phyloP scores from a whole-genome alignment of 78 protist species.

The Salpingoeca rosetta region DNA sequence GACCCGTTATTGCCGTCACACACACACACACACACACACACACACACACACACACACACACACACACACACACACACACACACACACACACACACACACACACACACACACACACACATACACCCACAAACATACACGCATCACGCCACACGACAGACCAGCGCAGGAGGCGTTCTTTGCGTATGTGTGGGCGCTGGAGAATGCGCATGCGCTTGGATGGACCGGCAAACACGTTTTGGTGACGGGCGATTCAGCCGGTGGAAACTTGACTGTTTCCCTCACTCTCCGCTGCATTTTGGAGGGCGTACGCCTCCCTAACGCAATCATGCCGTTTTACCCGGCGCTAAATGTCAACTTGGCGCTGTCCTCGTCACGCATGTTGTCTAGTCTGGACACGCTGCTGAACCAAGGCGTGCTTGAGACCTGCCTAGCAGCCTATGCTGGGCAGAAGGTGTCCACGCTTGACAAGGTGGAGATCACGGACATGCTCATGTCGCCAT shows the following conservation, averaged over 20 bases:
- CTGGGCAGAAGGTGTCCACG: not conserved
- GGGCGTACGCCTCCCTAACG: conserved; percentile 20
- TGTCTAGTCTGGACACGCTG: conserved; percentile 29
- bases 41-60: not conserved
- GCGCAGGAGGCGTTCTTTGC: conserved; percentile 6
- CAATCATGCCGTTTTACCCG: conserved; percentile 8
- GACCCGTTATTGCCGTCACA: not conserved
- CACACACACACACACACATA: not conserved
- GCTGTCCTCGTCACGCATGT: conserved; percentile 19
- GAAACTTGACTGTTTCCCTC: conserved; percentile 20
- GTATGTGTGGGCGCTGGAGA: conserved; percentile 25
- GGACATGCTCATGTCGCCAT: too few relatives aligned
- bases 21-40: not conserved
- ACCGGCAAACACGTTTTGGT: conserved; percentile 5
- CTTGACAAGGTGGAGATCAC: too few relatives aligned
- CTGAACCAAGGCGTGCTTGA: conserved; percentile 3
- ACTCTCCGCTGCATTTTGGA: not conserved
- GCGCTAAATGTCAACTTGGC: not conserved
- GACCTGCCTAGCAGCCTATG: conserved; percentile 10
- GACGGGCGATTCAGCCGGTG: conserved; percentile 43
- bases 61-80: not conserved
- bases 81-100: not conserved
- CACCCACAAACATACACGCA: too few relatives aligned
- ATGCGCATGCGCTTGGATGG: conserved; percentile 5
- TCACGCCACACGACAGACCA: not conserved